Conservation (phyloP, 2,329 filamentous ascomycete genomes). For the Bimuria novae-zelandiae region DNA sequence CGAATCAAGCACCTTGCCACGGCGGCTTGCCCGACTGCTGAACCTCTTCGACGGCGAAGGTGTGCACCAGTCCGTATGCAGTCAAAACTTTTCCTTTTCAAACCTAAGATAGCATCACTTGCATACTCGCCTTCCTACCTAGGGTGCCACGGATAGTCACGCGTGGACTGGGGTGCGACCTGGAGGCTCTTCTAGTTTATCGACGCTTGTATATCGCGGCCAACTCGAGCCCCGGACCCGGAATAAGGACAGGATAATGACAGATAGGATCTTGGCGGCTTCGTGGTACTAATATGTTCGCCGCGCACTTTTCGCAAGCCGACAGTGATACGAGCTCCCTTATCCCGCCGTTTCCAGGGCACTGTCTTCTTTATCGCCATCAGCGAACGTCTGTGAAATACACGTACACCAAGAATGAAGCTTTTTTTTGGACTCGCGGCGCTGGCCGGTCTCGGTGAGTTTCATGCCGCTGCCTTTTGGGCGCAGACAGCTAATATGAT, state of each 20-base stretch:
- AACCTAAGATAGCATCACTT: slow-evolving; percentile 10
- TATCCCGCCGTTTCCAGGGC: slow-evolving; percentile 5
- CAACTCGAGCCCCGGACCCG: slow-evolving; percentile 25
- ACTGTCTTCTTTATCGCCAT: slow-evolving; percentile 3
- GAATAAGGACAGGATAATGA: slow-evolving; percentile 27
- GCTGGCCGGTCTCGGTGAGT: slow-evolving; percentile 28
- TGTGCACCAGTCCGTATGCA: slow-evolving; percentile 19
- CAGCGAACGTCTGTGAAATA: slow-evolving; percentile 5
- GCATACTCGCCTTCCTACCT: slow-evolving; percentile 20
- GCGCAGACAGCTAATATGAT: slow-evolving; percentile 10
- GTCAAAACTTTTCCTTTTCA: slow-evolving; percentile 22
- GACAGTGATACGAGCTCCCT: slow-evolving; percentile 18
- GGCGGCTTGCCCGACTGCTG: slow-evolving; percentile 20
- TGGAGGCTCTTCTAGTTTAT: slow-evolving; percentile 28
- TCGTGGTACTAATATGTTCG: slow-evolving; percentile 28
- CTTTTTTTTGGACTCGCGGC: slow-evolving; percentile 20
- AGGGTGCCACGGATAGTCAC: slow-evolving; percentile 28
- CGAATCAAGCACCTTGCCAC: slow-evolving; percentile 22
- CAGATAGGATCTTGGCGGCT: slow-evolving; percentile 32
- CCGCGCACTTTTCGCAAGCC: slow-evolving; percentile 18
- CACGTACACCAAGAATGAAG: slow-evolving; percentile 25
- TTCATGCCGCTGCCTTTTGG: background rate
- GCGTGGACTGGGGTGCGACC: slow-evolving; percentile 27
- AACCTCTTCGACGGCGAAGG: slow-evolving; percentile 10
- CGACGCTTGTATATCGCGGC: slow-evolving; percentile 31